Conservation (phyloP, 257 asterid species). For the Primulina huaijiensis region DNA sequence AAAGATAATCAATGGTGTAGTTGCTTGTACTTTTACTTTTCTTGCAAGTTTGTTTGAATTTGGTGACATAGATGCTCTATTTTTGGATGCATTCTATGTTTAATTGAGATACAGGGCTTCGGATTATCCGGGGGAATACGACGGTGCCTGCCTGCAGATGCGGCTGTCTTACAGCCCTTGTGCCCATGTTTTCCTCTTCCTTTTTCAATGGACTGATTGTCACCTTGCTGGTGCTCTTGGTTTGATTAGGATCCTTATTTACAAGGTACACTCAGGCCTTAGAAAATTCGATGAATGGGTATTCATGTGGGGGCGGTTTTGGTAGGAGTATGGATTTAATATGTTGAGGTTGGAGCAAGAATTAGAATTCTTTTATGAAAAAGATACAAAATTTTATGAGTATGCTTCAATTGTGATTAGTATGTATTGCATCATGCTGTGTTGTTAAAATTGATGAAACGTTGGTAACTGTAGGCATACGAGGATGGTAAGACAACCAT, state of each 20-base stretch:
- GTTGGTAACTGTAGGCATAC: conserved; percentile 55
- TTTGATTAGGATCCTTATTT: conserved; percentile 67
- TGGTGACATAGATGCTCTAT: conserved; percentile 7
- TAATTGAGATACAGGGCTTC: conserved; percentile 67
- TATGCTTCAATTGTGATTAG: background rate
- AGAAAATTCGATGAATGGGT: background rate
- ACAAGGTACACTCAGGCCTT: conserved; percentile 47
- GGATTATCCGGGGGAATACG: conserved; percentile 62
- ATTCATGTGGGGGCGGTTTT: background rate
- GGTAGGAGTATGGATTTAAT: background rate
- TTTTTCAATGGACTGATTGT: conserved; percentile 92
- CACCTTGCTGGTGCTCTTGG: conserved; percentile 91
- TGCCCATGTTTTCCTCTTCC: conserved; percentile 74
- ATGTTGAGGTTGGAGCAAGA: background rate
- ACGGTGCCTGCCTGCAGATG: conserved; percentile 88
- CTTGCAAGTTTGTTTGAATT: background rate
- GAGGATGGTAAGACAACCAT: conserved; percentile 81
- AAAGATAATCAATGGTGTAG: background rate
- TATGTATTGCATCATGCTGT: background rate
- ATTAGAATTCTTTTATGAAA: background rate
- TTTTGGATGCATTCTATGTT: conserved; percentile 2
- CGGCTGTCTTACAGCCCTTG: conserved; percentile 93
- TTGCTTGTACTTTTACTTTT: background rate
- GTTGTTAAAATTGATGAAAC: conserved; percentile 24
- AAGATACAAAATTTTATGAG: conserved; percentile 1